phyloP scores from a whole-genome alignment of 805 yeast species.

The Candida tammaniensis region DNA sequence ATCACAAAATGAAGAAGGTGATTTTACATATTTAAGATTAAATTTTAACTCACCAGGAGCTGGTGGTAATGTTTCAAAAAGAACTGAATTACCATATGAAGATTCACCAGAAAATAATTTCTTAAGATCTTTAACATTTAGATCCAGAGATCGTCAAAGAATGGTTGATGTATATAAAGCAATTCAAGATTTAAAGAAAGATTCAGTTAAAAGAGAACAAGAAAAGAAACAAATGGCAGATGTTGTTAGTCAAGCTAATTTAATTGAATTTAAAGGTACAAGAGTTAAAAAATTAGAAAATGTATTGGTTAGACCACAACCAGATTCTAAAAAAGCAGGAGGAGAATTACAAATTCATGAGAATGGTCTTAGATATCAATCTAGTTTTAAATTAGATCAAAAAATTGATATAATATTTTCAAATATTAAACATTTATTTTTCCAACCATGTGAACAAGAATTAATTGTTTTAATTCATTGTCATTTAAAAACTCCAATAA shows the following conservation, averaged over 20 bases:
- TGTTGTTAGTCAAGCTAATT: conserved; percentile 86
- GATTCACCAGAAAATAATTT: conserved; percentile 84
- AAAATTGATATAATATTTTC: conserved; percentile 83
- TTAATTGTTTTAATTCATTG: conserved; percentile 88
- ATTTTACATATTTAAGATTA: conserved; percentile 82
- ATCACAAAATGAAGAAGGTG: conserved; percentile 94
- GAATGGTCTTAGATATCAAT: conserved; percentile 92
- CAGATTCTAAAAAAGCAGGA: conserved; percentile 94
- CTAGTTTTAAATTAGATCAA: conserved; percentile 80
- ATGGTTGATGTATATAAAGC: conserved; percentile 87
- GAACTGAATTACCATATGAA: conserved; percentile 86
- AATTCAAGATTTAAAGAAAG: conserved; percentile 89
- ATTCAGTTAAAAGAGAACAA: conserved; percentile 82
- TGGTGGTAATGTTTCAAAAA: conserved; percentile 65
- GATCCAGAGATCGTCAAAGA: conserved; percentile 88
- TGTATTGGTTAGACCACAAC: conserved; percentile 90
- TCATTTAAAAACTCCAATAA: conserved; percentile 86
- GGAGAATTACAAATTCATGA: conserved; percentile 90
- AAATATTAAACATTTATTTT: conserved; percentile 89
- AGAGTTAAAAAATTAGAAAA: conserved; percentile 85
- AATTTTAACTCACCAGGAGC: conserved; percentile 93
- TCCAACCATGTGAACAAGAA: conserved; percentile 96
- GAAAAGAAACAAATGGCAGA: conserved; percentile 92
- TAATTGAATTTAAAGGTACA: conserved; percentile 77
- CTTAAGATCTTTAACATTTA: conserved; percentile 78